These are phyloP conservation scores for Jacaranda mimosifolia DNA, from an alignment of 257 asterid species.

Conservation along the genomic window DNA sequence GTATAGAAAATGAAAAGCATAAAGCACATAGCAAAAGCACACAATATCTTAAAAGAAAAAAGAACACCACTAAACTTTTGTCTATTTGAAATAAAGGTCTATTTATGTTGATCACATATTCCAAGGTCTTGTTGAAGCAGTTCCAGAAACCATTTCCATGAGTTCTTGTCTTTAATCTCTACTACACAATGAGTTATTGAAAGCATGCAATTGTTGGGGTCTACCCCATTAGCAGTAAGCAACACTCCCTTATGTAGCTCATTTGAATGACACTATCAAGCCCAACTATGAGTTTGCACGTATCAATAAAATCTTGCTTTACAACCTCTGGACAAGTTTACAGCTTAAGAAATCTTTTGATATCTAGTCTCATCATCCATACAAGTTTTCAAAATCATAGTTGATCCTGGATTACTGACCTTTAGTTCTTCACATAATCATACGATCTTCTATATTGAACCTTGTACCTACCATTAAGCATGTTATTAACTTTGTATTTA, in stretches of 20 bases:
- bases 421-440: too few species aligned
- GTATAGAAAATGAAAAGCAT: neutral
- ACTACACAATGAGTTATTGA: neutral
- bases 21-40: too few species aligned
- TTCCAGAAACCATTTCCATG: neutral
- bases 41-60: neutral
- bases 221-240: neutral
- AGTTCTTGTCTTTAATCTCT: neutral
- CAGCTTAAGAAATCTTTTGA: neutral
- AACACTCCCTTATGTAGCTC: neutral
- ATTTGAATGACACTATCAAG: neutral
- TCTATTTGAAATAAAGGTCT: neutral
- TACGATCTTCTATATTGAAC: too few species aligned
- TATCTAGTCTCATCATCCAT: too few species aligned
- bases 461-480: too few species aligned
- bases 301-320: neutral
- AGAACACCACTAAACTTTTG: neutral
- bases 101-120: neutral
- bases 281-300: neutral
- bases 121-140: neutral
- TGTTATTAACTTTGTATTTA: too few species aligned
- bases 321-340: neutral
- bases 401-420: too few species aligned
- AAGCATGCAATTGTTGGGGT: neutral
- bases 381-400: too few species aligned